Evolutionary conservation across 305 asterid species (phyloP), one percentile per base, ranked within the genome.

Genomic region (Salvia sclarea): DNA sequence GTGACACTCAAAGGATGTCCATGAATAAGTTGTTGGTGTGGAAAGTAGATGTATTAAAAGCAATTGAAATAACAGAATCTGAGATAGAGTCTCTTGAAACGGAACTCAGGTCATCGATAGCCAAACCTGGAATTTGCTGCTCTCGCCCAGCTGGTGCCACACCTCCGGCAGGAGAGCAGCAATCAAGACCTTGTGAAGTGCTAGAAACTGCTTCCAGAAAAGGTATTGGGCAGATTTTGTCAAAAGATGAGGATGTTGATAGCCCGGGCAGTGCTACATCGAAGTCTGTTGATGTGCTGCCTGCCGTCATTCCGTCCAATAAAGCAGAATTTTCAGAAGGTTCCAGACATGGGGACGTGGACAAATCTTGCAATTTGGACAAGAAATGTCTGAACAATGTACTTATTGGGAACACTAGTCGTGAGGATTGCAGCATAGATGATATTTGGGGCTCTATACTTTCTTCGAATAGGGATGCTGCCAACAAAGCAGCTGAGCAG

Each of bases 1-100:
- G 83, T 67, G 83, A 69, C 76, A 79, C 76, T 62, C 85, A 76
- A 75, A 75, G 84, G 37, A 79, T 89, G 58, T 84, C 95, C 25
- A 69, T 83, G 79, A 86, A 78, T 71, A 89, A 91, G 81, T 78
- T 91, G 85, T 49, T 77, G 57, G 78, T 84, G 12, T 89, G 85
- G 97, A 94, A 86, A 80, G 86, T 72, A 66, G 89, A 81, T 47
- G 61, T 84, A 74, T 69, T 85, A 68, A 95, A 88, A 80, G 92
- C 85, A n/a, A 72, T 95, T 67, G 99, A 89, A 83, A 66, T 69
- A 75, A 89, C 94, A n/a, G 98, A 89, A 81, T 72, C 86, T 52
- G 95, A 88, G 85, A 85, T 91, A 75, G 99, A 95, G 76, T 75
- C 74, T 57, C 92, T 91, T 71, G 99, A 91, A 77, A 81, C 82